Evolutionary conservation across 805 yeast species (phyloP).

Genomic region (Candida maltosa): DNA sequence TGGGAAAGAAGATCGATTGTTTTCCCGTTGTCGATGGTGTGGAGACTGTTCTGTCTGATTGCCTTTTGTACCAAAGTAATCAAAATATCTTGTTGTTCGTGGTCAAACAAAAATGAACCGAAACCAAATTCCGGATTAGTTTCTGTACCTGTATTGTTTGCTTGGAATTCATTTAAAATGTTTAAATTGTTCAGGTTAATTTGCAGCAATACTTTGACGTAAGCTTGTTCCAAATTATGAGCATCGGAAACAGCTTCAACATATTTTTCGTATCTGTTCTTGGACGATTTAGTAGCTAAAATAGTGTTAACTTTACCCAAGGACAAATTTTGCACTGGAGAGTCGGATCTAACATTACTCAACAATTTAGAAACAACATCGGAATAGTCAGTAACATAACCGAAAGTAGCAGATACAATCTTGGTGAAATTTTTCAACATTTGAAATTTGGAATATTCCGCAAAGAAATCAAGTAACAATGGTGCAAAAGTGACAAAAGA

Average conservation of each 20-base stretch:
- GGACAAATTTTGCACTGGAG: conserved; percentile 61
- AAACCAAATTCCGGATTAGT: conserved; percentile 83
- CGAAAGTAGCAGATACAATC: conserved; percentile 54
- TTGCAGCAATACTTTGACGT: conserved; percentile 71
- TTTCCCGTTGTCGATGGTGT: conserved; percentile 41
- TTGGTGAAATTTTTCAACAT: conserved; percentile 45
- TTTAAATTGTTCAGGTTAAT: conserved; percentile 53
- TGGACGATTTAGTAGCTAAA: conserved; percentile 25
- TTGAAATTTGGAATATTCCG: conserved; percentile 48
- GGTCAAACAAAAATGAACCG: conserved; percentile 64
- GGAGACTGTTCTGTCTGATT: conserved; percentile 42
- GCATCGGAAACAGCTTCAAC: conserved; percentile 45
- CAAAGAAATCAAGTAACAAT: conserved; percentile 71
- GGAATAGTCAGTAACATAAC: conserved; percentile 38
- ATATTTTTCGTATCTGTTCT: conserved; percentile 15
- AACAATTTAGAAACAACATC: conserved; percentile 48
- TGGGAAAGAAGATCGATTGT: conserved; percentile 58
- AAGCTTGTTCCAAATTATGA: conserved; percentile 64
- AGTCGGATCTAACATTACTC: conserved; percentile 46
- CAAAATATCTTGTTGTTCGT: conserved; percentile 49
- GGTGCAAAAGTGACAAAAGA: conserved; percentile 53
- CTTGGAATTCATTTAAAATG: conserved; percentile 57
- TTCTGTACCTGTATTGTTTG: conserved; percentile 39
- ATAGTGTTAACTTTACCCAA: conserved; percentile 47
- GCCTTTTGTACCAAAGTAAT: conserved; percentile 43